A percentile compares a stretch with the other conserved stretches of the same genome.
Evolutionary conservation across 106 monocot genomes (phyloP).

Genomic region (Apostasia ramifera): DNA sequence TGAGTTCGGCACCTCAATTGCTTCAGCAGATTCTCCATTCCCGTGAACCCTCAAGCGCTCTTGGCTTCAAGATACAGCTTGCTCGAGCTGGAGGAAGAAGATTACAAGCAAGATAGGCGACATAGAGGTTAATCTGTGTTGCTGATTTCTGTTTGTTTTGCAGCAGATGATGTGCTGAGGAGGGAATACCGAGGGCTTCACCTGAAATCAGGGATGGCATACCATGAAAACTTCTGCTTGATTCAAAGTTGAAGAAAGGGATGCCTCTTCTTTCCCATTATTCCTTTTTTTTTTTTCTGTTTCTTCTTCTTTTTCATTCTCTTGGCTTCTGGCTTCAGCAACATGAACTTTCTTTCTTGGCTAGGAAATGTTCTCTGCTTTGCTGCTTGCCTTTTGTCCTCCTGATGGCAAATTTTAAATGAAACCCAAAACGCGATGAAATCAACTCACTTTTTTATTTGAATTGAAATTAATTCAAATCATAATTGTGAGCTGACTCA

Average conservation of each 20-base stretch:
- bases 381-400: neutral
- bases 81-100: neutral
- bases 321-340: too few relatives aligned
- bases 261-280: neutral
- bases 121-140: neutral
- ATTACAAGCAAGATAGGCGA: too few relatives aligned
- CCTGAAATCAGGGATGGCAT: neutral
- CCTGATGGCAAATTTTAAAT: neutral
- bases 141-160: neutral
- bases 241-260: conserved; percentile 3
- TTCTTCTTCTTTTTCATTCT: neutral
- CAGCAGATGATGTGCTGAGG: neutral
- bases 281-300: neutral
- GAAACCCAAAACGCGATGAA: too few relatives aligned
- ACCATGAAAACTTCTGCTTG: neutral
- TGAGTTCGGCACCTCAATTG: conserved; percentile 19
- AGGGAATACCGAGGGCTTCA: neutral
- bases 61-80: neutral
- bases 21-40: conserved; percentile 26
- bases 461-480: too few relatives aligned
- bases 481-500: too few relatives aligned
- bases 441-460: too few relatives aligned
- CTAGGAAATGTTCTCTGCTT: neutral
- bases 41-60: neutral
- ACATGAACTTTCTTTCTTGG: too few relatives aligned